Base-by-base conservation (phyloP, 192 early-diverging fungal species). In the Umbelopsis sp. region DNA sequence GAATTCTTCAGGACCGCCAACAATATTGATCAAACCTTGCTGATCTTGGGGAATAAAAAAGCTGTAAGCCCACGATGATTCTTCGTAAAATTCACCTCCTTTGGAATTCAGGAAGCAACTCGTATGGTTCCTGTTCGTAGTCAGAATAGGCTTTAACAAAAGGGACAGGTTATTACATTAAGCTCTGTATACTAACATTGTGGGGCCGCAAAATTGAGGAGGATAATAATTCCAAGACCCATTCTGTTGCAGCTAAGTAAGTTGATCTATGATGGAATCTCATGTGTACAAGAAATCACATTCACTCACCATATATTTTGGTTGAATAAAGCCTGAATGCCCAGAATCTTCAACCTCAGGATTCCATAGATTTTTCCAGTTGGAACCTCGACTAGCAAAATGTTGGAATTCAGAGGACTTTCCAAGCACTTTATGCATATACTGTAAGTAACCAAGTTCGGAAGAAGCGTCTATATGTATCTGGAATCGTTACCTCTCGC, bases 341-440 rank as follows among this genome's bases (percentile, higher is more conserved):
- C 70, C 78, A 31, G 52, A 66, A 24, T 50, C 49, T 21, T 62
- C 26, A 11, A 65, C 36, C n/a, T 79, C 31, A 4, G 20, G 32
- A 62, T 80, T 71, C 78, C 78, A 80, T 31, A 80, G 38, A 11
- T 45, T 79, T 38, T 45, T 45, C 78, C 78, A 80, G 44, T 80
- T 80, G 7, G 52, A 29, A 12, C 52, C 50, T 10, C 78, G 49
- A 24, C 54, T 31, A 3, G 56, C 38, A 54, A 56, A 71, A 3
- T 62, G 36, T 20, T 24, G 21, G 36, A 43, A 71, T 20, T 62
- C 56, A 16, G 26, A 12, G 17, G 31, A n/a, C 29, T 62, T 62
- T 29, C 31, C 31, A 14, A 36, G 56, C 31, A 34, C 16, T 62
- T 11, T 2, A 62, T n/a, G 3, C 0, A 10, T 49, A 12, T 21